Percentiles rank a stretch among this genome's conserved stretches.
Evolutionary conservation across 352 stramenopile species (phyloP).

Genomic region (Phytophthora pseudosyringae): DNA sequence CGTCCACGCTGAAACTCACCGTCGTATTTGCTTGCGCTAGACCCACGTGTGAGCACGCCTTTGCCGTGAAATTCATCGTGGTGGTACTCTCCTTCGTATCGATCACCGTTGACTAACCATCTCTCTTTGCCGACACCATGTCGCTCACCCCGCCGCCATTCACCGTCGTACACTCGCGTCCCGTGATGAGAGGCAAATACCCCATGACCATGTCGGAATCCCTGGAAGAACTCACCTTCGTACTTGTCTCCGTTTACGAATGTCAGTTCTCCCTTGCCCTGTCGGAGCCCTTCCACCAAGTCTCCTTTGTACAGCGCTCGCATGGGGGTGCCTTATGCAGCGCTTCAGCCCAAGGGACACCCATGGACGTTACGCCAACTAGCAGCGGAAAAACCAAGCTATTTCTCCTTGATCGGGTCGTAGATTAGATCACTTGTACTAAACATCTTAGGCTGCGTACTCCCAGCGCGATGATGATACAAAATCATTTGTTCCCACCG

Average conservation of each 20-base stretch:
- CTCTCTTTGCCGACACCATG: conserved; percentile 62
- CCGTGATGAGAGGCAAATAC: conserved; percentile 63
- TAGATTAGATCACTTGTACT: too few species aligned
- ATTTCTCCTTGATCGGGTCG: too few species aligned
- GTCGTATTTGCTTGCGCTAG: conserved; percentile 60
- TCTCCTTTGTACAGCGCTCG: conserved; percentile 62
- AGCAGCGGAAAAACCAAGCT: too few species aligned
- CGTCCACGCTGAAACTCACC: conserved; percentile 60
- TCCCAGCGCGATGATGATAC: too few species aligned
- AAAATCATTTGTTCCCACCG: too few species aligned
- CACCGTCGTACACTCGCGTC: conserved; percentile 58
- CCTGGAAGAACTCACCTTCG: conserved; percentile 64
- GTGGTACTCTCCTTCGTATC: conserved; percentile 73
- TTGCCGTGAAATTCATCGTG: conserved; percentile 64
- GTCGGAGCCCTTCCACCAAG: conserved; percentile 58
- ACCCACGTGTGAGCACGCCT: conserved; percentile 48
- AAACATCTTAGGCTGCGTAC: too few species aligned
- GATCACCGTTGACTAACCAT: conserved; percentile 56
- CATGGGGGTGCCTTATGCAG: conserved; percentile 30
- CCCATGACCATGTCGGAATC: conserved; percentile 63
- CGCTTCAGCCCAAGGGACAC: conserved; percentile 25
- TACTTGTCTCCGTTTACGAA: conserved; percentile 77
- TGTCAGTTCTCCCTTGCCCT: conserved; percentile 54
- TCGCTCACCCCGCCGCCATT: conserved; percentile 64
- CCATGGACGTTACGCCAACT: conserved; percentile 1